Conservation (phyloP, 1,139 yeast genomes). For the Candida glucosophila region DNA sequence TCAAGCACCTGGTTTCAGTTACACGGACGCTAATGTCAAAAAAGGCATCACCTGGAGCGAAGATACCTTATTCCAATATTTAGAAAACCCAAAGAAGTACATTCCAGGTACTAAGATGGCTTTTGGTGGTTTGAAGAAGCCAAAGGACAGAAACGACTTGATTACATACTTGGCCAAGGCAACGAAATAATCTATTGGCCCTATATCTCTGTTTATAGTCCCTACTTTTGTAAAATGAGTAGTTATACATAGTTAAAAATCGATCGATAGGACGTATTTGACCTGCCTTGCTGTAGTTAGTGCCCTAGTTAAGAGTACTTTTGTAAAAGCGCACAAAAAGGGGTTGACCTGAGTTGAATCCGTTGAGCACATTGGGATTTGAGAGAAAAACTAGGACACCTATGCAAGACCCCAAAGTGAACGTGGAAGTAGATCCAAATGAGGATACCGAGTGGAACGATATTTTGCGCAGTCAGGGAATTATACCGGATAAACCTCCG, state of each 20-base stretch:
- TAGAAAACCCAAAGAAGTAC: slow-evolving; percentile 99
- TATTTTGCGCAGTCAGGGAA: slow-evolving; percentile 78
- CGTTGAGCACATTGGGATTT: too few species aligned
- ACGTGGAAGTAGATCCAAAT: slow-evolving; percentile 85
- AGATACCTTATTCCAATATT: slow-evolving; percentile 88
- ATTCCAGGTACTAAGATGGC: slow-evolving; percentile 99
- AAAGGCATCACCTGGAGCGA: slow-evolving; percentile 85
- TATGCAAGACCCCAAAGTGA: slow-evolving; percentile 37
- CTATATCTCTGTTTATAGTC: too few species aligned
- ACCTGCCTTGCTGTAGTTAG: too few species aligned
- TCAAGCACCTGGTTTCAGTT: slow-evolving; percentile 84
- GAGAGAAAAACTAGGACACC: background rate
- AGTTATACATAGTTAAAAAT: too few species aligned
- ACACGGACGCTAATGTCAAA: slow-evolving; percentile 97
- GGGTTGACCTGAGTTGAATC: too few species aligned
- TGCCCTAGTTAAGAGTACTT: too few species aligned
- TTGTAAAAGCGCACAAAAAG: too few species aligned
- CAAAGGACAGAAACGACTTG: slow-evolving; percentile 97
- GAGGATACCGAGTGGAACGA: slow-evolving; percentile 99
- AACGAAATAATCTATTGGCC: slow-evolving; percentile 42
- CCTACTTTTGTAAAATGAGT: too few species aligned
- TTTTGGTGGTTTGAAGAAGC: slow-evolving; percentile 98
- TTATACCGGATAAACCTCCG: slow-evolving; percentile 86
- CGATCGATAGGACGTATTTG: too few species aligned
- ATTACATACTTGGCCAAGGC: slow-evolving; percentile 82